phyloP scores from a whole-genome alignment of 768 basidiomycete genomes.

The Lentinula sp. region DNA sequence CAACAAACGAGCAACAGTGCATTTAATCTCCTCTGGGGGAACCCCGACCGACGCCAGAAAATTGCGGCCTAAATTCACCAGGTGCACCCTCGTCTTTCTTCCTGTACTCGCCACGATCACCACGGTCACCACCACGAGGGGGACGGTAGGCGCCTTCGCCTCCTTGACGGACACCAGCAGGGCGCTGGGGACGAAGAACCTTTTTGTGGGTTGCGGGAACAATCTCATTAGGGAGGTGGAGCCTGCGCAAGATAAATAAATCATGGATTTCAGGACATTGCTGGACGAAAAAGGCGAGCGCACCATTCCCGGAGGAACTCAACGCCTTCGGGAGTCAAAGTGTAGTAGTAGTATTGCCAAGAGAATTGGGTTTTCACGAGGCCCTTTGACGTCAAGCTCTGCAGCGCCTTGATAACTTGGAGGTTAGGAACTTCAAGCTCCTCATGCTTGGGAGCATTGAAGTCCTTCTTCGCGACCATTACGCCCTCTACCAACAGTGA shows the following conservation, averaged over 20 bases:
- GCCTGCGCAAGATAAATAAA: constrained; percentile 38
- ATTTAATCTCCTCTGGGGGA: constrained; percentile 69
- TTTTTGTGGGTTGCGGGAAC: constrained; percentile 98
- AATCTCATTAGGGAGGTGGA: constrained; percentile 92
- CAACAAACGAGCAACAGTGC: background rate
- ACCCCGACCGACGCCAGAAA: constrained; percentile 77
- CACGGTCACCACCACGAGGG: constrained; percentile 83
- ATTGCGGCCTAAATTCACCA: constrained; percentile 85
- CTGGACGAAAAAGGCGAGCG: constrained; percentile 12
- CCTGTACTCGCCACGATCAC: constrained; percentile 87
- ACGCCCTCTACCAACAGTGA: constrained; percentile 72
- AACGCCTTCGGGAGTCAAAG: constrained; percentile 93
- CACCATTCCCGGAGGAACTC: constrained; percentile 93
- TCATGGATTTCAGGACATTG: background rate
- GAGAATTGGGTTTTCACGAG: constrained; percentile 99
- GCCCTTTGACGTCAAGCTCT: constrained; percentile 68
- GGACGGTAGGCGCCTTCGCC: constrained; percentile 82
- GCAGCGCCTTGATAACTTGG: constrained; percentile 66
- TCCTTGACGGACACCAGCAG: constrained; percentile 66
- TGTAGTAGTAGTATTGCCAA: constrained; percentile 99
- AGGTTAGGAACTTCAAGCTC: constrained; percentile 73
- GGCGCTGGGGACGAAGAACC: constrained; percentile 81
- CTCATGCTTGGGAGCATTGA: constrained; percentile 94
- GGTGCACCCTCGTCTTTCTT: constrained; percentile 89
- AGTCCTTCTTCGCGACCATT: constrained; percentile 98